Evolutionary conservation across 2,329 filamentous ascomycete genomes (phyloP).

Genomic region (Arthroderma sp.): DNA sequence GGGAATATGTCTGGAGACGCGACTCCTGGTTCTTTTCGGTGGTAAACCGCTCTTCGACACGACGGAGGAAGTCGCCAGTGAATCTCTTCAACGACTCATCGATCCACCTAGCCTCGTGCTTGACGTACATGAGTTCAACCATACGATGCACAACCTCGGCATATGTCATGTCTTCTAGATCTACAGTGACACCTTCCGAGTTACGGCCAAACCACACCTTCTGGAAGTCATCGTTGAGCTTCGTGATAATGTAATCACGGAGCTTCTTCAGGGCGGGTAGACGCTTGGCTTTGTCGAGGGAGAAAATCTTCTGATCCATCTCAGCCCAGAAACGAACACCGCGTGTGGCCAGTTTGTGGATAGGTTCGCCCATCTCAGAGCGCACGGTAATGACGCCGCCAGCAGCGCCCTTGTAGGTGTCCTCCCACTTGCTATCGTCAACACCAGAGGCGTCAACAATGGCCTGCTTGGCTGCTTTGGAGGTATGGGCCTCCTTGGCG

Average conservation of each 20-base stretch:
- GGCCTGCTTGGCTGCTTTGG: conserved; percentile 74
- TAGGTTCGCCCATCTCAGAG: conserved; percentile 98
- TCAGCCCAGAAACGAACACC: conserved; percentile 96
- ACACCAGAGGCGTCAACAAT: conserved; percentile 78
- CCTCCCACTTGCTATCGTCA: conserved; percentile 74
- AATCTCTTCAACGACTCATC: conserved; percentile 70
- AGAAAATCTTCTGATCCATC: conserved; percentile 98
- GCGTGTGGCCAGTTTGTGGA: conserved; percentile 94
- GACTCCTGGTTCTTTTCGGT: conserved; percentile 59
- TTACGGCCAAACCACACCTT: conserved; percentile 95
- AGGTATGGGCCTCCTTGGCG: conserved; percentile 82
- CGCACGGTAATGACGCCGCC: conserved; percentile 93
- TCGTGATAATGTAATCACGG: conserved; percentile 84
- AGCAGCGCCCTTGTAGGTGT: conserved; percentile 80
- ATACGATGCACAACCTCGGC: conserved; percentile 74
- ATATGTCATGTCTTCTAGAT: conserved; percentile 94
- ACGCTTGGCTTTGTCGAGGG: conserved; percentile 86
- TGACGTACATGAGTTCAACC: conserved; percentile 83
- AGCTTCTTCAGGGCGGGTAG: conserved; percentile 78
- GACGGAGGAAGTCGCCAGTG: conserved; percentile 90
- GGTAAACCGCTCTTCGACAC: conserved; percentile 93
- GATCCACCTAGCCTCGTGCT: conserved; percentile 84
- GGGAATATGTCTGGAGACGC: conserved; percentile 76
- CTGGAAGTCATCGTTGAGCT: conserved; percentile 90
- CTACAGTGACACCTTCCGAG: conserved; percentile 64